phyloP scores from a whole-genome alignment of 345 rosid genomes.

The Eucalyptus cladocalyx region DNA sequence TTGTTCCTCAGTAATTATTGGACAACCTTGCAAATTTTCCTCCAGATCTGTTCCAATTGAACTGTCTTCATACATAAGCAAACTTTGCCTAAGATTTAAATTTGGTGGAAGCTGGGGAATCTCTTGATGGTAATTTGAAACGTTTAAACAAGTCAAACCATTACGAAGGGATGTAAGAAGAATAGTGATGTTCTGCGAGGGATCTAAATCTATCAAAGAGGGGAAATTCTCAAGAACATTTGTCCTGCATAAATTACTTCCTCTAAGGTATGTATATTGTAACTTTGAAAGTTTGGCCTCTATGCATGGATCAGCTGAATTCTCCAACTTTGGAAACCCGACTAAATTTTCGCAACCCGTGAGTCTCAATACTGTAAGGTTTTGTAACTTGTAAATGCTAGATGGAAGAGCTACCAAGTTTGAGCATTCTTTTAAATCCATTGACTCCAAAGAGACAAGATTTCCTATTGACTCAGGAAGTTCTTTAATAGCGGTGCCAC shows the following conservation, averaged over 20 bases:
- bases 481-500: neutral
- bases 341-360: rapidly evolving
- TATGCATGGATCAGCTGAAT: neutral
- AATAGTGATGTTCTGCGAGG: rapidly evolving
- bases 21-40: too few species aligned
- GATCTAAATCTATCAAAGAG: rapidly evolving
- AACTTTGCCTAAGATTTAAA: too few species aligned
- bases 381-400: neutral
- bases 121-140: neutral
- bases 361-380: rapidly evolving
- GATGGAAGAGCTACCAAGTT: neutral
- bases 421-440: rapidly evolving
- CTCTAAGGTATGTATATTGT: rapidly evolving
- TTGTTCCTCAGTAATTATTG: too few species aligned
- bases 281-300: neutral
- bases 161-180: neutral
- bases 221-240: neutral
- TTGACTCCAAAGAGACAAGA: rapidly evolving
- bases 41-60: too few species aligned
- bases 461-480: neutral
- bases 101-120: neutral
- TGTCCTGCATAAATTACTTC: rapidly evolving
- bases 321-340: neutral
- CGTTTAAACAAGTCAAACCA: rapidly evolving
- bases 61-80: too few species aligned